Evolutionary conservation across 441 rosid genomes (phyloP).

Genomic region (Pelargonium cotyledonis): DNA sequence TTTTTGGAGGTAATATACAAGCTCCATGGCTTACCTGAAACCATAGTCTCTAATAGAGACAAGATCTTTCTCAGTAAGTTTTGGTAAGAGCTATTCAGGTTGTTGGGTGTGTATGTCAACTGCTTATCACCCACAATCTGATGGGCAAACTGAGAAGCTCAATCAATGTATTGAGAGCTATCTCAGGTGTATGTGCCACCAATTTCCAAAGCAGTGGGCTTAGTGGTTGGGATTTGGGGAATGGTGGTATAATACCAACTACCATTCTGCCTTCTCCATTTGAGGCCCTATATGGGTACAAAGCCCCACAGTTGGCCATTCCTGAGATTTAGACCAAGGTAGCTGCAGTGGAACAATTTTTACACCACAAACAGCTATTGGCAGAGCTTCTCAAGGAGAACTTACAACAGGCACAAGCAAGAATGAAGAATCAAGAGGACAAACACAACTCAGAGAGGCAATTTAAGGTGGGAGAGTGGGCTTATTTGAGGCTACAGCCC

Average conservation of each 20-base stretch:
- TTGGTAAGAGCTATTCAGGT: neutral
- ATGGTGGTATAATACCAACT: neutral
- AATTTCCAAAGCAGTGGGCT: neutral
- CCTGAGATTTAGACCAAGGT: too few relatives aligned
- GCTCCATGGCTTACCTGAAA: neutral
- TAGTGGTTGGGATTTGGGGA: neutral
- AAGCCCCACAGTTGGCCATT: too few relatives aligned
- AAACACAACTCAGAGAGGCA: too few relatives aligned
- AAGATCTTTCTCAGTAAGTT: neutral
- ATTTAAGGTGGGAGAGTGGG: too few relatives aligned
- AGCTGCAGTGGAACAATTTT: too few relatives aligned
- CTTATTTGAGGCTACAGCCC: too few relatives aligned
- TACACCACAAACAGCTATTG: too few relatives aligned
- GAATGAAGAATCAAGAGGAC: too few relatives aligned
- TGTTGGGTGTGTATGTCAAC: neutral
- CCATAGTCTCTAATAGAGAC: neutral
- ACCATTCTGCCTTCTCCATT: too few relatives aligned
- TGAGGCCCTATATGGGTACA: too few relatives aligned
- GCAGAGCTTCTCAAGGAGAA: too few relatives aligned
- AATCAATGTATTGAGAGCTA: neutral
- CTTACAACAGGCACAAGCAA: too few relatives aligned
- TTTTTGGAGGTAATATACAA: neutral
- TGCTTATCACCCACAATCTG: neutral
- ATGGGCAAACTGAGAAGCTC: neutral
- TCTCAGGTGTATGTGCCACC: neutral